Evolutionary conservation across 1,284 basidiomycete species (phyloP).

Genomic region (Cryptococcus sp.): DNA sequence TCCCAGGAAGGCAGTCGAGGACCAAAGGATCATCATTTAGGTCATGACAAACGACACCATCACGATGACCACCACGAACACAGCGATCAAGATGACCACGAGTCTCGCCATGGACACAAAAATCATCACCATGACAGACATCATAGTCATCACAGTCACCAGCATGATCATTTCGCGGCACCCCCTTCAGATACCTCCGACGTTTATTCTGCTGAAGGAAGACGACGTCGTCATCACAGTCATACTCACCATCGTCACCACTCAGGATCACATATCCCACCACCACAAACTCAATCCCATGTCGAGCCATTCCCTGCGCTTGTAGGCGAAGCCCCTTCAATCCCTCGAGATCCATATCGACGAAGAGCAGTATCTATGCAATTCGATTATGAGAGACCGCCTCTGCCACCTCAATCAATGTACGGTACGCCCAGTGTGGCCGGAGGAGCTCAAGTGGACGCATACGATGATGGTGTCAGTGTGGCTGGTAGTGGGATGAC

Average conservation of each 20-base stretch:
- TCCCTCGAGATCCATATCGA: not conserved
- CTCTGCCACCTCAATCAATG: not conserved
- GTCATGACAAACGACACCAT: not conserved
- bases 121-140: conserved; percentile 6
- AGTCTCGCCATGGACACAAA: conserved; percentile 1
- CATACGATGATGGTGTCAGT: conserved; percentile 29
- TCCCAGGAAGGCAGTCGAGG: not conserved
- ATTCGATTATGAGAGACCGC: not conserved
- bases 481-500: conserved; percentile 25
- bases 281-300: not conserved
- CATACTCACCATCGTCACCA: conserved; percentile 3
- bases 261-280: not conserved
- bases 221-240: conserved; percentile 4
- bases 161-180: not conserved
- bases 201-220: not conserved
- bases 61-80: conserved; percentile 2
- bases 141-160: not conserved
- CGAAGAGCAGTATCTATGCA: conserved; percentile 7
- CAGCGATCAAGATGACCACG: not conserved
- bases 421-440: conserved; percentile 10
- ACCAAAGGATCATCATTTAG: not conserved
- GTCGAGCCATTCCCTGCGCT: not conserved
- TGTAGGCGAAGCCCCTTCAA: not conserved
- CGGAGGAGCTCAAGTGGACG: conserved; percentile 7
- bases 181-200: too few relatives aligned